These are phyloP conservation scores for Boletus subcaerulescens DNA, from an alignment of 768 basidiomycete species.

Conservation along the genomic window DNA sequence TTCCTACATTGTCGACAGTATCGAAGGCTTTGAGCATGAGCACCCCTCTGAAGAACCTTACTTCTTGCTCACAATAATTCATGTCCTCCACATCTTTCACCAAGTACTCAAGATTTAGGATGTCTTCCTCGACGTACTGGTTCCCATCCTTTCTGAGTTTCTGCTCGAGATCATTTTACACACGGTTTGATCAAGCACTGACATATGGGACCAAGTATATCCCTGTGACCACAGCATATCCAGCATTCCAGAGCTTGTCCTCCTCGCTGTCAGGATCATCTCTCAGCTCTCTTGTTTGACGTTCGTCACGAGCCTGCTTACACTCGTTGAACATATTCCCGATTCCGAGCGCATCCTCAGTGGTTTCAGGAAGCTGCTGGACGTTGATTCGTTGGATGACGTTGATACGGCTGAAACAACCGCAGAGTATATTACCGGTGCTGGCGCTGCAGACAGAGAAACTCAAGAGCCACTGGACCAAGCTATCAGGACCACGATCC, in stretches of 20 bases:
- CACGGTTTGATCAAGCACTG: conserved; percentile 72
- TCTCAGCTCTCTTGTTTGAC: conserved; percentile 61
- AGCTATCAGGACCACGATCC: conserved; percentile 68
- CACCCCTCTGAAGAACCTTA: conserved; percentile 65
- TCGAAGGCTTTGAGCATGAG: conserved; percentile 71
- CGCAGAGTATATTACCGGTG: conserved; percentile 66
- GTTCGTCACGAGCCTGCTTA: conserved; percentile 69
- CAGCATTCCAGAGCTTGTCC: conserved; percentile 63
- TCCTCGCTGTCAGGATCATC: conserved; percentile 79
- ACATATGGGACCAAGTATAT: conserved; percentile 69
- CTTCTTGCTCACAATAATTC: conserved; percentile 72
- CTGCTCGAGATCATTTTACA: conserved; percentile 67
- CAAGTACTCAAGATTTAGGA: conserved; percentile 84
- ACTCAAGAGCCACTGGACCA: conserved; percentile 52
- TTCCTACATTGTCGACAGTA: conserved; percentile 76
- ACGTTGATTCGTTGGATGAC: conserved; percentile 58
- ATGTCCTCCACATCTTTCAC: conserved; percentile 77
- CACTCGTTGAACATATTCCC: conserved; percentile 72
- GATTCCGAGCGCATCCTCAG: conserved; percentile 84
- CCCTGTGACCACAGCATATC: conserved; percentile 70
- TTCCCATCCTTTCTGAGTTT: conserved; percentile 73
- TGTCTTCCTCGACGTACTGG: conserved; percentile 83
- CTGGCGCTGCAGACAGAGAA: conserved; percentile 62
- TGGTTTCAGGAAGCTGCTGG: conserved; percentile 72
- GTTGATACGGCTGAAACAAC: conserved; percentile 55